Evolutionary conservation across 2,329 filamentous ascomycete genomes (phyloP).

Genomic region (Microcyclosporella mali): DNA sequence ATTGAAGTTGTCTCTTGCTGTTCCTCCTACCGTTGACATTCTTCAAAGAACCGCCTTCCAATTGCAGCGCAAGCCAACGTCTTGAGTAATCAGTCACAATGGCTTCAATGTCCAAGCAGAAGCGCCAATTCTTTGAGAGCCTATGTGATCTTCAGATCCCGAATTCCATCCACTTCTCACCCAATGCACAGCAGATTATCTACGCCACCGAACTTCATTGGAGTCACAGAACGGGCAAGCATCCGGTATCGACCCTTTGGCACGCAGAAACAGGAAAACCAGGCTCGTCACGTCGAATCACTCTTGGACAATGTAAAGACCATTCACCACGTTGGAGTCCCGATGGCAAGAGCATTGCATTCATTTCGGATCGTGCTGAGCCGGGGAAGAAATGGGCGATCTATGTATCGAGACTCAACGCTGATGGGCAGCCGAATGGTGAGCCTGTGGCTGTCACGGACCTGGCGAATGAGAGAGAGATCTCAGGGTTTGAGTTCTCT

Average conservation of each 20-base stretch:
- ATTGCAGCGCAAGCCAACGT: neutral
- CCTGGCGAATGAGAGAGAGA: constrained; percentile 22
- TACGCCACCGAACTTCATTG: constrained; percentile 19
- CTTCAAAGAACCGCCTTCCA: neutral
- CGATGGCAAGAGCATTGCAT: constrained; percentile 27
- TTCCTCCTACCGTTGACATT: neutral
- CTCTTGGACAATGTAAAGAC: constrained; percentile 25
- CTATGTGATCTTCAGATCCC: constrained; percentile 26
- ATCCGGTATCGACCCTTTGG: constrained; percentile 23
- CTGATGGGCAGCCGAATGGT: constrained; percentile 10
- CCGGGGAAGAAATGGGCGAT: constrained; percentile 28
- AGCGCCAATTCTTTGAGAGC: constrained; percentile 2
- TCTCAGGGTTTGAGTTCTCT: constrained; percentile 26
- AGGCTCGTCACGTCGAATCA: constrained; percentile 25
- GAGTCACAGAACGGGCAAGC: constrained; percentile 17
- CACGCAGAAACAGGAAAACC: constrained; percentile 22
- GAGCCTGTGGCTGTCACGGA: constrained; percentile 27
- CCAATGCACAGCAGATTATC: constrained; percentile 20
- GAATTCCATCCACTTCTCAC: constrained; percentile 19
- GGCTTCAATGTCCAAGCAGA: neutral
- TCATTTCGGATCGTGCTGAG: constrained; percentile 32
- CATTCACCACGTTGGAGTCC: constrained; percentile 24
- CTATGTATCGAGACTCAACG: constrained; percentile 24
- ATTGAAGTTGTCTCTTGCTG: neutral
- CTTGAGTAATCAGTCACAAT: too few relatives aligned